Base-by-base conservation (phyloP, 2,329 filamentous ascomycete species). In the Akanthomyces uredinophilus region DNA sequence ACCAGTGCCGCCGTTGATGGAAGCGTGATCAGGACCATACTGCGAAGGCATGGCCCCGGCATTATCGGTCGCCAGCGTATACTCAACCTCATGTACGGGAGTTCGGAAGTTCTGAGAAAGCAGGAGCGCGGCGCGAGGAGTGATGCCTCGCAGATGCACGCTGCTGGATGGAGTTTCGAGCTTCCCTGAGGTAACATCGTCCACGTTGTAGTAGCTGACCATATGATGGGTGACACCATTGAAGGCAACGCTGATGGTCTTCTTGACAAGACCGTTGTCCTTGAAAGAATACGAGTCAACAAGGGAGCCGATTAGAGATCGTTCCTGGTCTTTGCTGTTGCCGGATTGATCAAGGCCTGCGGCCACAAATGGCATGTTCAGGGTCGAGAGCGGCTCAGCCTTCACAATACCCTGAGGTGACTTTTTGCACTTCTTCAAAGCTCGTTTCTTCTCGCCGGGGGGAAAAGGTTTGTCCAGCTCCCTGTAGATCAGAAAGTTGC, bases 261-360 rank as follows among this genome's bases (percentile, higher is more conserved):
- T 96, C 81, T 97, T 97, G 65, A 96, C 85, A 46, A 97, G 77
- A 0, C 93, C 92, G 1, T 86, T 84, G 16, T 86, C 80, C 70
- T 95, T 95, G 81, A 96, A 96, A 37, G 87, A 86, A 69, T 96
- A 96, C 0, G 89, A 92, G 74, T 96, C 92, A n/a, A 94, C 85
- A 14, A 96, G 80, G 1, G 92, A 96, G 6, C 92, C 93, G 50
- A 95, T 87, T 59, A 93, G 70, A 1, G 74, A 70, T 60, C 79
- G 70, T 49, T 78, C 73, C 0, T 69, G 59, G 1, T 75, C 79
- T 44, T 68, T 72, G 49, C 63, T 55, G 22, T 47, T 56, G 3
- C 58, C 58, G 14, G 67, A 65, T 8, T 64, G 49, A 11, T 60
- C 56, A 54, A 54, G 37, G 10, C 68, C 68, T 39, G 61, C 51